Evolutionary conservation across 78 protist genomes (phyloP).

Genomic region (Dictyostelium citrinum): DNA sequence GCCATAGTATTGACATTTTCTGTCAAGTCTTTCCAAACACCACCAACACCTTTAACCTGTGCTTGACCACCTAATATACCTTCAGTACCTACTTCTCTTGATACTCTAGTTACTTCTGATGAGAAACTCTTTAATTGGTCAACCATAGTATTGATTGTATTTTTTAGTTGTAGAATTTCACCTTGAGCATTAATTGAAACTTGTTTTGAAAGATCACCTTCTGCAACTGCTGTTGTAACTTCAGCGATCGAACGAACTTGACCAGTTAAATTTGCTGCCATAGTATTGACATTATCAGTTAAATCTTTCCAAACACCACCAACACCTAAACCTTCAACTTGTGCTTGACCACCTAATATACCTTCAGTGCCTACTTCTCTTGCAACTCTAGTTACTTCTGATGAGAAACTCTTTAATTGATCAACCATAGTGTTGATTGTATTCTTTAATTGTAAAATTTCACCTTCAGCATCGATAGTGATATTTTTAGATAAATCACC

Average conservation of each 20-base stretch:
- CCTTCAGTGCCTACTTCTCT: conserved; percentile 70
- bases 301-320: conserved; percentile 61
- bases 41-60: conserved; percentile 55
- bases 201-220: conserved; percentile 62
- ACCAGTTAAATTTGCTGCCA: conserved; percentile 44
- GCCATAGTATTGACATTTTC: conserved; percentile 79
- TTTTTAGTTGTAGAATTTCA: conserved; percentile 51
- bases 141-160: conserved; percentile 72
- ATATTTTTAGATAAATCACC: conserved; percentile 57
- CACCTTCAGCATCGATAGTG: conserved; percentile 29
- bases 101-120: conserved; percentile 41
- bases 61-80: conserved; percentile 72
- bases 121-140: conserved; percentile 23
- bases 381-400: conserved; percentile 70
- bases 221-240: conserved; percentile 55
- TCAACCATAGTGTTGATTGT: conserved; percentile 60
- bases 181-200: conserved; percentile 44
- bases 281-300: conserved; percentile 64
- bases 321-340: conserved; percentile 24
- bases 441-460: conserved; percentile 23
- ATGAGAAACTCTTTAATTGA: conserved; percentile 31
- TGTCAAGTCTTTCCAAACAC: conserved; percentile 64
- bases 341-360: conserved; percentile 54
- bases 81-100: conserved; percentile 72
- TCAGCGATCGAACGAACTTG: conserved; percentile 55